Conservation (phyloP, 2,329 filamentous ascomycete genomes). For the Hypoxylon sp. region DNA sequence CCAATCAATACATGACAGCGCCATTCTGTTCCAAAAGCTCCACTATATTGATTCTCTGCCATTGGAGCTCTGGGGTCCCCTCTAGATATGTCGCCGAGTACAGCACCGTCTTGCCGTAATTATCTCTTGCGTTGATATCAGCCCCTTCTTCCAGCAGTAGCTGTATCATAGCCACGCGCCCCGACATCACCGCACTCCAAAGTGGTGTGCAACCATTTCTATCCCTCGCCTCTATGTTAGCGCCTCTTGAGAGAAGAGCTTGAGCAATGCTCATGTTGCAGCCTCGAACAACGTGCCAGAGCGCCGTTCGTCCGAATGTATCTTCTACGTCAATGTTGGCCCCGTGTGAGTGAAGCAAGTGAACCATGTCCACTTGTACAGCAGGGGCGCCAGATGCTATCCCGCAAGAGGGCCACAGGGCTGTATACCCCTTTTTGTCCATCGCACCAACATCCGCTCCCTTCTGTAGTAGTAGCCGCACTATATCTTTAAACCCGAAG, state of each 20-base stretch:
- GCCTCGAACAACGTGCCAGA: neutral
- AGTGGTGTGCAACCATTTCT: constrained; percentile 6
- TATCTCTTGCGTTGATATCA: neutral
- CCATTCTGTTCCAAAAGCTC: neutral
- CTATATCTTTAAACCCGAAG: neutral
- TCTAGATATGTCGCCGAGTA: neutral
- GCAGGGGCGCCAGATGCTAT: no score
- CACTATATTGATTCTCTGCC: neutral
- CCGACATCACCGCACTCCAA: neutral
- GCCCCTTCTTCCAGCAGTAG: constrained; percentile 20
- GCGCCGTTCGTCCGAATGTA: neutral
- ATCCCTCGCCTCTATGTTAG: constrained; percentile 1
- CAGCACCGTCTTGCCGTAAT: neutral
- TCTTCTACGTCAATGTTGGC: neutral
- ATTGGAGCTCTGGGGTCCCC: no score
- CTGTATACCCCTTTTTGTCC: neutral
- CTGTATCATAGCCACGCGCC: neutral
- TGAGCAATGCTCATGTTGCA: neutral
- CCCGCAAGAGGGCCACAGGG: neutral
- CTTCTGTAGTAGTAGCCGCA: neutral
- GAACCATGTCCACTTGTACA: neutral
- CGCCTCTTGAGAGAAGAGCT: neutral
- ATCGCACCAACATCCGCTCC: neutral
- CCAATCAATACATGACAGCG: neutral
- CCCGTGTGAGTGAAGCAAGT: neutral